Conservation (phyloP, 2,329 filamentous ascomycete species). For the Xylariaceae sp. region DNA sequence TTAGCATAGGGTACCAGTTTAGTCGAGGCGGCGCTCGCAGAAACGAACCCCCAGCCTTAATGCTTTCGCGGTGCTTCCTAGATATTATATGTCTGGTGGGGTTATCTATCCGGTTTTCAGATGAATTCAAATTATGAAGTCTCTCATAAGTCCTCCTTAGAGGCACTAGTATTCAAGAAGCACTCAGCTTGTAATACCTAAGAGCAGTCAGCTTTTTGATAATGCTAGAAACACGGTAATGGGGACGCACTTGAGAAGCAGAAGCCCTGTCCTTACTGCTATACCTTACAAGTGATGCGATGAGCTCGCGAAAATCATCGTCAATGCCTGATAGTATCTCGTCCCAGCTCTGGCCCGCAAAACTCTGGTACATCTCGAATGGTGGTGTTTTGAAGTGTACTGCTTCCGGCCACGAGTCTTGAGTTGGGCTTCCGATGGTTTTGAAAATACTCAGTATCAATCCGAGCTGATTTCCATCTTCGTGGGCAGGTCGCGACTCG, state of each 20-base stretch:
- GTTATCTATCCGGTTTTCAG: no score
- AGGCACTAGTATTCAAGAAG: background rate
- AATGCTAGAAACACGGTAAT: background rate
- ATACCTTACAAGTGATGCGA: conserved; percentile 72
- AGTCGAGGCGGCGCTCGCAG: background rate
- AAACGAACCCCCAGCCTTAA: background rate
- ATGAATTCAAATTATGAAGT: no score
- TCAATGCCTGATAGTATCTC: conserved; percentile 69
- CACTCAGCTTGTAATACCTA: conserved; percentile 19
- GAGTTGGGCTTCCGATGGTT: conserved; percentile 84
- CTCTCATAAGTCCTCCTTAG: no score
- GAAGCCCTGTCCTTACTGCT: conserved; percentile 71
- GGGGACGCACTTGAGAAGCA: conserved; percentile 60
- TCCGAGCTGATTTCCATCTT: conserved; percentile 89
- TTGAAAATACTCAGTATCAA: conserved; percentile 92
- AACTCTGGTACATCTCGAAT: conserved; percentile 87
- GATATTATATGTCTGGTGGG: no score
- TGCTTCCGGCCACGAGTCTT: conserved; percentile 84
- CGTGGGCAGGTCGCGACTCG: conserved; percentile 72
- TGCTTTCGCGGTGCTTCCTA: background rate
- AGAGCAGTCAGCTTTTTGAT: background rate
- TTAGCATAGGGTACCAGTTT: background rate
- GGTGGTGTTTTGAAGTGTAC: conserved; percentile 71
- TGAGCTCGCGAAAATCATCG: conserved; percentile 65
- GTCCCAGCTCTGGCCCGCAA: conserved; percentile 71